Base-by-base conservation (phyloP, 2,329 filamentous ascomycete species). In the Waltergamsia citrina region DNA sequence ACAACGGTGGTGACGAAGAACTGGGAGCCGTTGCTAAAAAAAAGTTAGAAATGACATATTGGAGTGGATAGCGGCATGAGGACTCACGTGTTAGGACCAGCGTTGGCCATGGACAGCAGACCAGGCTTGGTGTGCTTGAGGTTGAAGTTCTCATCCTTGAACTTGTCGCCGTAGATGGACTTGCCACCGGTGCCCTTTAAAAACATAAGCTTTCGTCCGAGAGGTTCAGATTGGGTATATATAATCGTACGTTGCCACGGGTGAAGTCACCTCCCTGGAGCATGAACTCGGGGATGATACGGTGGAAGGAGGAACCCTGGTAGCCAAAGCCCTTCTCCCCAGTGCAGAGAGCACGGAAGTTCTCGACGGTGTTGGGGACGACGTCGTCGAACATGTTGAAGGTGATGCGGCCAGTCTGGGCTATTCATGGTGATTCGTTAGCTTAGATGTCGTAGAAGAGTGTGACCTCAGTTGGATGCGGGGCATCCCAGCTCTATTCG, bases 221-320 rank as follows among this genome's bases (percentile, higher is more conserved):
- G n/a, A n/a, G n/a, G n/a, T n/a, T n/a, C n/a, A n/a, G n/a, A n/a
- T n/a, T 21, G 29, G 41, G 11, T 28, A 14, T 26, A 2, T 16
- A 8, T 29, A 15, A 29, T 66, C 84, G 62, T 71, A 94, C 87
- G 65, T 93, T 92, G 57, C 79, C 78, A 57, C 83, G 83, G 65
- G 86, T 93, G 71, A 93, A 93, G 74, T 94, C 86, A 74, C 86
- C 86, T 60, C 86, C 87, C 75, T 94, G 87, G 51, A 94, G 81
- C 87, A 94, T 94, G 75, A 94, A 94, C 38, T 85, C 62, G 49
- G 83, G 83, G 64, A 94, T 94, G 64, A 94, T 81, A 52, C 87
- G 85, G 76, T 94, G 86, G 81, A 94, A 94, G 47, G 74, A 71
- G 50, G 85, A 92, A 56, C 76, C 78, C 60, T 74, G 63, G 74